These are phyloP conservation scores for Cicer yamashitae DNA, from an alignment of 306 rosid genomes.

Conservation along the genomic window DNA sequence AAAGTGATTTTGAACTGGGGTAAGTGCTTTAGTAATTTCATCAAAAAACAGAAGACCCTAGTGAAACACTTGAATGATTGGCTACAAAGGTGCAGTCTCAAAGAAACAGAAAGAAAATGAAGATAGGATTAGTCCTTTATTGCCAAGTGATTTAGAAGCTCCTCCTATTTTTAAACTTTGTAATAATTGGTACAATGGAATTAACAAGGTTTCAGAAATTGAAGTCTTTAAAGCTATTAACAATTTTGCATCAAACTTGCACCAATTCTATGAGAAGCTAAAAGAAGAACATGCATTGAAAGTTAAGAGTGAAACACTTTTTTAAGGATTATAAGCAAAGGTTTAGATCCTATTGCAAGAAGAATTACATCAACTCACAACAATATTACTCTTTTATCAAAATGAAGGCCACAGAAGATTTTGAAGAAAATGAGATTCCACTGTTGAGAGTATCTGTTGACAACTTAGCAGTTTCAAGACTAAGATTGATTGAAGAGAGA, in stretches of 20 bases:
- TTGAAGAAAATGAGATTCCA: conserved; percentile 28
- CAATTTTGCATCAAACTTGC: conserved; percentile 46
- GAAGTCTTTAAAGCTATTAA: conserved; percentile 36
- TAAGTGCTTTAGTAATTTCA: conserved; percentile 43
- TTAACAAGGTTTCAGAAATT: conserved; percentile 42
- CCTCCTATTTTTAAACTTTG: conserved; percentile 46
- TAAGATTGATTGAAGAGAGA: conserved; percentile 40
- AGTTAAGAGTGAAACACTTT: conserved; percentile 26
- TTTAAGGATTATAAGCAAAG: conserved; percentile 37
- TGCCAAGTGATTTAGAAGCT: conserved; percentile 34
- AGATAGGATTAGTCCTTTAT: conserved; percentile 24
- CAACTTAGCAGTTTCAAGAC: conserved; percentile 21
- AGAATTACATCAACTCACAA: not conserved
- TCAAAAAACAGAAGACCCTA: conserved; percentile 42
- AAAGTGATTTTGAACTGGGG: conserved; percentile 43
- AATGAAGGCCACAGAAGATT: conserved; percentile 20
- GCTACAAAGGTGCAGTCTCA: conserved; percentile 40
- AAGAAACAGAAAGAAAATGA: conserved; percentile 40
- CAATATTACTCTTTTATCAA: not conserved
- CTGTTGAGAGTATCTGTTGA: conserved; percentile 17
- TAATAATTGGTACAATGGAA: conserved; percentile 42
- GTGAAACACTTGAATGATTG: conserved; percentile 51
- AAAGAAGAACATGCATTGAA: conserved; percentile 44
- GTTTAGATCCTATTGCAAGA: conserved; percentile 31
- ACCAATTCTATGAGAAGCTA: conserved; percentile 46